A percentile compares a stretch with the other conserved stretches of the same genome.
Conservation (phyloP, 1,284 basidiomycete species). For the Sporisorium graminicola region DNA sequence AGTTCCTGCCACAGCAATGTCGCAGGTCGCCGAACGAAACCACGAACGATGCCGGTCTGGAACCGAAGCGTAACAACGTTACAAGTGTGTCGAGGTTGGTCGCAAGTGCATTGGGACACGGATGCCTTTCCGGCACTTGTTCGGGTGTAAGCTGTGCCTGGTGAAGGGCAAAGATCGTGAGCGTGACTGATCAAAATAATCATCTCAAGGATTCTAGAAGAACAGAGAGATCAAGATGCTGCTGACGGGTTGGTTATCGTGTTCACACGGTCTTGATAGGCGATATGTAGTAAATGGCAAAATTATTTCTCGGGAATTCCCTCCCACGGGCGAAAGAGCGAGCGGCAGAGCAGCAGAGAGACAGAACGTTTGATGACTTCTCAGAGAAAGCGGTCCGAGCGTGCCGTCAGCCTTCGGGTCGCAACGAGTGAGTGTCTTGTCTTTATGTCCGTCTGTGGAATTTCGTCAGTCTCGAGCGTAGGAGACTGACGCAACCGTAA, state of each 20-base stretch:
- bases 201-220: not conserved
- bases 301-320: not conserved
- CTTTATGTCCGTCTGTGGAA: not conserved
- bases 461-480: not conserved
- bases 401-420: conserved; percentile 16
- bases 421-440: too few relatives aligned
- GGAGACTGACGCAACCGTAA: not conserved
- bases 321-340: not conserved
- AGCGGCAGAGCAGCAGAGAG: too few relatives aligned
- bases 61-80: too few relatives aligned
- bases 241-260: not conserved
- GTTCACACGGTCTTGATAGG: not conserved
- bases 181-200: too few relatives aligned
- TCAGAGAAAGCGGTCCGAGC: conserved; percentile 28
- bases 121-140: too few relatives aligned
- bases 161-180: not conserved
- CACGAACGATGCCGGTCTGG: not conserved
- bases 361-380: not conserved
- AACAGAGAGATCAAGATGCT: too few relatives aligned
- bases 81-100: too few relatives aligned
- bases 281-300: not conserved
- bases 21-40: not conserved
- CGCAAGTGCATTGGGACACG: too few relatives aligned
- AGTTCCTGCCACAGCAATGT: not conserved
- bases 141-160: too few relatives aligned